Conservation (phyloP, 2,329 filamentous ascomycete genomes). For the Xylariaceae sp. region DNA sequence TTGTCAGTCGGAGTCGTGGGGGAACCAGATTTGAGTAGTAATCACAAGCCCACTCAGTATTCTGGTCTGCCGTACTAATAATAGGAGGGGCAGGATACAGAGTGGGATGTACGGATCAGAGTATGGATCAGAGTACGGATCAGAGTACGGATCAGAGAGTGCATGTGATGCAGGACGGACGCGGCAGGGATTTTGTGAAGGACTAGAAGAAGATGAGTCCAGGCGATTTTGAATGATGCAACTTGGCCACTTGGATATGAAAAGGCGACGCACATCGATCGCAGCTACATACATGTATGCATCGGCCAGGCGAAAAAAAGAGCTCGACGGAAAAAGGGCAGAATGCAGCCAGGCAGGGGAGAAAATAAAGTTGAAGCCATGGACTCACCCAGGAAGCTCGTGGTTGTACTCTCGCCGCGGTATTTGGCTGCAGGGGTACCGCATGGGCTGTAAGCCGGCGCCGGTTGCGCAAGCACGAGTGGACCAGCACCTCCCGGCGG, state of each 20-base stretch:
- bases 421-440: too few species aligned
- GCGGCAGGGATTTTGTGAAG: too few species aligned
- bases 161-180: too few species aligned
- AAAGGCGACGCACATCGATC: neutral
- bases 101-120: too few species aligned
- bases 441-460: neutral
- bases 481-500: neutral
- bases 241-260: neutral
- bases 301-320: neutral
- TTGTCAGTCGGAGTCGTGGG: slow-evolving; percentile 8
- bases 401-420: too few species aligned
- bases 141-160: too few species aligned
- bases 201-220: too few species aligned
- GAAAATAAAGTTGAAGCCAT: neutral
- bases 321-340: neutral
- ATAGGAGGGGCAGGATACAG: neutral
- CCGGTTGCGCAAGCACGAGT: neutral
- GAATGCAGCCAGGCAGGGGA: neutral
- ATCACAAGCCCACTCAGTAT: neutral
- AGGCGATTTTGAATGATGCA: too few species aligned
- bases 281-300: too few species aligned
- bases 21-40: neutral
- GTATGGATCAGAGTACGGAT: too few species aligned
- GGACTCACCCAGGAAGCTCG: neutral
- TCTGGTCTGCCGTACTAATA: neutral